Percentiles rank a stretch among this genome's conserved stretches.
phyloP scores from a whole-genome alignment of 2,329 filamentous ascomycete species.

The Zymoseptoria tritici region DNA sequence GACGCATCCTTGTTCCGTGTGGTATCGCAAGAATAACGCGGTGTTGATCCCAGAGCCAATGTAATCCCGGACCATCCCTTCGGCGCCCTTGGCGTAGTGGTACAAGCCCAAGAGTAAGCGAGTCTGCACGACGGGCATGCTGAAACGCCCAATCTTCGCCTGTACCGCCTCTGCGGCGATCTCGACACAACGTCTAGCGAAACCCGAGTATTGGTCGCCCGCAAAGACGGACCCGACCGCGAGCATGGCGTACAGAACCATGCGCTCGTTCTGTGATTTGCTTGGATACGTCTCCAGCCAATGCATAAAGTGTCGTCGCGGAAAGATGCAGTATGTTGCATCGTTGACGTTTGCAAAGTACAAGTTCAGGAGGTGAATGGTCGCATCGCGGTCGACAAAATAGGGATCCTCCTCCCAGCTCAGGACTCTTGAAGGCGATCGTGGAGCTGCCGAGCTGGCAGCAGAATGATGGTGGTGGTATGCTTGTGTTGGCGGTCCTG shows the following conservation, averaged over 20 bases:
- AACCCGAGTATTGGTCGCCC: constrained; percentile 35
- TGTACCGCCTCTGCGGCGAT: constrained; percentile 54
- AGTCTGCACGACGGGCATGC: constrained; percentile 59
- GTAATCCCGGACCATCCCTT: constrained; percentile 56
- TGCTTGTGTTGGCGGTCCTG: neutral
- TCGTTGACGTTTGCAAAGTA: constrained; percentile 53
- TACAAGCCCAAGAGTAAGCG: constrained; percentile 61
- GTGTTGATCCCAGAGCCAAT: constrained; percentile 55
- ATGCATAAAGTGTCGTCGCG: constrained; percentile 44
- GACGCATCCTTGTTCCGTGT: constrained; percentile 49
- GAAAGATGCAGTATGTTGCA: constrained; percentile 50
- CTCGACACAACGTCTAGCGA: constrained; percentile 43
- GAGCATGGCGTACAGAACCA: constrained; percentile 55
- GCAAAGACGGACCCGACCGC: constrained; percentile 52
- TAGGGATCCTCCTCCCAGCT: constrained; percentile 49
- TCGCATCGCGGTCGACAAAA: constrained; percentile 42
- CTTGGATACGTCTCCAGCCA: constrained; percentile 46
- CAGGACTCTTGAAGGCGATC: constrained; percentile 26
- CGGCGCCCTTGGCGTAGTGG: constrained; percentile 55
- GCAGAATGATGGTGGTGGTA: neutral
- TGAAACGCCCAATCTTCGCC: constrained; percentile 45
- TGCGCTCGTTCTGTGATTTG: constrained; percentile 41
- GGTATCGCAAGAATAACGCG: constrained; percentile 48
- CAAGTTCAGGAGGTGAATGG: constrained; percentile 46
- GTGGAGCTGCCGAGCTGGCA: neutral